Evolutionary conservation across 2,329 filamentous ascomycete species (phyloP), one percentile per base, ranked within the genome.

Genomic region (Pseudovirgaria hyperparasitica): DNA sequence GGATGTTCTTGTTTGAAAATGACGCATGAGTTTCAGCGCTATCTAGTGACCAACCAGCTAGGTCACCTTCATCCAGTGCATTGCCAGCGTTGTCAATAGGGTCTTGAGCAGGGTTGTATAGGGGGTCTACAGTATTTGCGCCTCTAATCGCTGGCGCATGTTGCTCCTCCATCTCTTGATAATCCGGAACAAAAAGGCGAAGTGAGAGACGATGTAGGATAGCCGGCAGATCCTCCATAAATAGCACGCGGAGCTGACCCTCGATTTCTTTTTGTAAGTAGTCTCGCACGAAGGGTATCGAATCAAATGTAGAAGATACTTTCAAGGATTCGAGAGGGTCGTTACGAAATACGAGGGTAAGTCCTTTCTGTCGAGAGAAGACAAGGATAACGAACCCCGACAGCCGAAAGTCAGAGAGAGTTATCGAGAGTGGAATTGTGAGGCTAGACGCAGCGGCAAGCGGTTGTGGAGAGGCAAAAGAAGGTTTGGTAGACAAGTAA

Each of bases 301-400:
- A 93, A 60, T 98, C 90, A 55, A 98, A 98, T 23, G 90, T 98
- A 40, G 87, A 96, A 1, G 87, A 96, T 39, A 98, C 90, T 62
- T 94, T 96, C 46, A 98, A 74, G 4, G 87, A 94, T 52, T 98
- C 90, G 35, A 98, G 73, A 4, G 90, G 90, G 51, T 98, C 90
- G 68, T 98, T 96, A 43, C 90, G 78, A 54, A 98, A 98, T 23
- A 98, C 90, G 25, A 98, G 67, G 2, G 90, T 98, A 31, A 98
- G 69, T 12, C 90, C 90, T 52, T 98, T 98, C 58, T 93, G 85
- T 51, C 85, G 87, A 3, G 87, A 96, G 52, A 98, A 98, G 35
- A 98, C 90, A 26, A 98, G 58, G 32, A 98, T 94, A 41, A 98
- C 92, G 53, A 98, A 96, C 8, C 87, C 90, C 4, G 86, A 94